These are phyloP conservation scores for Atkinsonella hypoxylon DNA, from an alignment of 2,329 filamentous ascomycete genomes.

Conservation along the genomic window DNA sequence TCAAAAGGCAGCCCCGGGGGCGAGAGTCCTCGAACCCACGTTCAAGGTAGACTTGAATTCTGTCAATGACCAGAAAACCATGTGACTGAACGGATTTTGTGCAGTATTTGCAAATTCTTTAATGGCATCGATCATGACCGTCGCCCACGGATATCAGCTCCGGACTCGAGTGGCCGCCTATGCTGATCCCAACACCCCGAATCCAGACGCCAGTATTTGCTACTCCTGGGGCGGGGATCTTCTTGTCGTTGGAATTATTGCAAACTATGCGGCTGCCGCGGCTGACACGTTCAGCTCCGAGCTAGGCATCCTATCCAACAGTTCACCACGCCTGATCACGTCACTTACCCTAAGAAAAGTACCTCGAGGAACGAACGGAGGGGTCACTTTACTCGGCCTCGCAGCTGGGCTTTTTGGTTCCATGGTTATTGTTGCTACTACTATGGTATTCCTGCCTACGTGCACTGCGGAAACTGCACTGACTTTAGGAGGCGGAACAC, in stretches of 20 bases:
- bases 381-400: conserved; percentile 67
- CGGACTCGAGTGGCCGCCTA: conserved; percentile 31
- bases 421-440: conserved; percentile 53
- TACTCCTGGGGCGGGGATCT: conserved; percentile 51
- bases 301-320: conserved; percentile 75
- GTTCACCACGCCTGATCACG: conserved; percentile 73
- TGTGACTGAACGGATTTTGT: conserved; percentile 2
- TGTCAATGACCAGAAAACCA: background rate
- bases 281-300: conserved; percentile 94
- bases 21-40: conserved; percentile 70
- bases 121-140: conserved; percentile 54
- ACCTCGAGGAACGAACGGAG: conserved; percentile 86
- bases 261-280: conserved; percentile 82
- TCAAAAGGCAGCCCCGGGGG: conserved; percentile 62
- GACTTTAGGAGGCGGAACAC: conserved; percentile 28
- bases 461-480: conserved; percentile 36
- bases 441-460: conserved; percentile 57
- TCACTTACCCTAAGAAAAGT: conserved; percentile 65
- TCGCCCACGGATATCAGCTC: conserved; percentile 51
- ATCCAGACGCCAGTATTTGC: conserved; percentile 34
- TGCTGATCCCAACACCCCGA: conserved; percentile 17
- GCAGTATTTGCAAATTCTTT: conserved; percentile 74
- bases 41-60: conserved; percentile 47
- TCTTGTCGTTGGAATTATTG: conserved; percentile 52
- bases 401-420: conserved; percentile 63